Percentiles rank a stretch among this genome's conserved stretches.
These are phyloP conservation scores for Blastomyces gilchristii DNA, from an alignment of 2,329 filamentous ascomycete genomes.

Conservation along the genomic window DNA sequence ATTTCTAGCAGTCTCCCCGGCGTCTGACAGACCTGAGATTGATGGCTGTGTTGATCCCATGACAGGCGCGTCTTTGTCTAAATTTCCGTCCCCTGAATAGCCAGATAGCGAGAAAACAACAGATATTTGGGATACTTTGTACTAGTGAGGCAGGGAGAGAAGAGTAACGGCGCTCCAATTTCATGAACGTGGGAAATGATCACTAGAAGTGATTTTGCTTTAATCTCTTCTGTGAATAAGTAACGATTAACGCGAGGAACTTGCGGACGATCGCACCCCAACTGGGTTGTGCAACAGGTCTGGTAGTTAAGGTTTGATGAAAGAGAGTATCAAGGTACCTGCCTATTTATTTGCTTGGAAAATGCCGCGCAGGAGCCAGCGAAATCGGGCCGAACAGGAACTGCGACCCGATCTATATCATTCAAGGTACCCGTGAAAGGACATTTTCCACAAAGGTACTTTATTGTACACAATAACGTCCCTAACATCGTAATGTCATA, in stretches of 20 bases:
- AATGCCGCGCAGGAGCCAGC: neutral
- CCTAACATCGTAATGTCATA: neutral
- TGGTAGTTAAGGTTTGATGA: neutral
- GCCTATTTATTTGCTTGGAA: neutral
- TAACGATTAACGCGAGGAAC: neutral
- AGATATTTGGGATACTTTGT: neutral
- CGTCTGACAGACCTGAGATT: constrained; percentile 11
- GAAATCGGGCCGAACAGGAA: neutral
- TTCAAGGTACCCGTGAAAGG: neutral
- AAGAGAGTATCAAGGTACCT: too few relatives aligned
- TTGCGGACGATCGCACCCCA: too few relatives aligned
- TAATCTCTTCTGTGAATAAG: neutral
- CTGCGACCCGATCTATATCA: neutral
- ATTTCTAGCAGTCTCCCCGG: constrained; percentile 10
- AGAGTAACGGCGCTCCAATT: neutral
- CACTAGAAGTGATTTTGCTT: neutral
- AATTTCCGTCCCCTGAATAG: neutral
- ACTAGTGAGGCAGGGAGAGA: neutral
- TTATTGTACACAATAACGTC: neutral
- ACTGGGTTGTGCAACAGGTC: too few relatives aligned
- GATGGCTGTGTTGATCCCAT: neutral
- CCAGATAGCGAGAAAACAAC: neutral
- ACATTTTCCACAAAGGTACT: neutral
- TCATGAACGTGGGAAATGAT: neutral
- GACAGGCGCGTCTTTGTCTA: neutral